phyloP scores from a whole-genome alignment of 1,284 basidiomycete species.

The Ceratobasidium sp. region DNA sequence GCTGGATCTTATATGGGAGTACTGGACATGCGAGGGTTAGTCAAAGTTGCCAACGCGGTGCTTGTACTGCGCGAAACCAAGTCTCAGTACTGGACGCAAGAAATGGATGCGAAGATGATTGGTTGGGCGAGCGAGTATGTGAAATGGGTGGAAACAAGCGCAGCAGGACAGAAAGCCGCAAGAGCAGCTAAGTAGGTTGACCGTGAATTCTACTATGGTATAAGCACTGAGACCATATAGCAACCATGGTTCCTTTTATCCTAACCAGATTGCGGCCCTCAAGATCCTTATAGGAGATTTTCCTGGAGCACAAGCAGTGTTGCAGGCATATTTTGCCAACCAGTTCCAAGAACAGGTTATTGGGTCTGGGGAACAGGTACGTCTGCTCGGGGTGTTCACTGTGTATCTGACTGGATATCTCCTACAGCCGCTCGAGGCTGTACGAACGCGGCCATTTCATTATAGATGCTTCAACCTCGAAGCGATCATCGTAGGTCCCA shows the following conservation, averaged over 20 bases:
- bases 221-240: slow-evolving; percentile 23
- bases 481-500: slow-evolving; percentile 48
- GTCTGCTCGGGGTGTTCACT: slow-evolving; percentile 13
- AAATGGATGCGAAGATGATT: slow-evolving; percentile 46
- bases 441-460: slow-evolving; percentile 44
- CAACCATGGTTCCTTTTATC: slow-evolving; percentile 51
- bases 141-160: slow-evolving; percentile 48
- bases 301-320: slow-evolving; percentile 55
- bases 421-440: slow-evolving; percentile 59
- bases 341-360: slow-evolving; percentile 64
- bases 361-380: slow-evolving; percentile 62
- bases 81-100: slow-evolving; percentile 46
- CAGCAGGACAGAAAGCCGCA: slow-evolving; percentile 46
- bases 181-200: slow-evolving; percentile 49
- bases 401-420: slow-evolving; percentile 45
- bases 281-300: slow-evolving; percentile 62
- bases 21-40: slow-evolving; percentile 49
- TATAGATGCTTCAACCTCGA: slow-evolving; percentile 49
- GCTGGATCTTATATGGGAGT: slow-evolving; percentile 48
- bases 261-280: slow-evolving; percentile 62
- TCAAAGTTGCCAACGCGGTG: slow-evolving; percentile 50
- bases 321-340: slow-evolving; percentile 60
- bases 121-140: slow-evolving; percentile 48
- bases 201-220: background rate
- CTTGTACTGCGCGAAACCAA: slow-evolving; percentile 46